phyloP scores from a whole-genome alignment of 305 asterid species.

The Striga hermonthica region DNA sequence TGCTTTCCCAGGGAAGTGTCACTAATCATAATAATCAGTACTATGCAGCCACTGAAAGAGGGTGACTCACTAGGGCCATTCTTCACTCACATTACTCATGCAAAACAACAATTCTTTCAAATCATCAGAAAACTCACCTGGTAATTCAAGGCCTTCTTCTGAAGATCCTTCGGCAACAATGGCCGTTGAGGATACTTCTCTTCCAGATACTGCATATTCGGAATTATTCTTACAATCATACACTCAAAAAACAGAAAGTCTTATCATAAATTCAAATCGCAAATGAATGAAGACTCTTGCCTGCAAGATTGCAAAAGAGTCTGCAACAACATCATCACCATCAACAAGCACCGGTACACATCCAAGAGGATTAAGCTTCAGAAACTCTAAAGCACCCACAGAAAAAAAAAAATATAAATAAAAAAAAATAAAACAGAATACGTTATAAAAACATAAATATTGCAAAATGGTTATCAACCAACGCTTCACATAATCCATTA shows the following conservation, averaged over 20 bases:
- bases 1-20: not conserved
- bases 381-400: conserved; percentile 49
- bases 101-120: not conserved
- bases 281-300: conserved; percentile 38
- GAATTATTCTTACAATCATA: conserved; percentile 15
- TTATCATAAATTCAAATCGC: not conserved
- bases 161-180: conserved; percentile 72
- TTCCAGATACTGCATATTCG: conserved; percentile 64
- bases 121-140: conserved; percentile 44
- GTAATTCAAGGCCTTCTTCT: conserved; percentile 57
- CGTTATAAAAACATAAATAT: not conserved
- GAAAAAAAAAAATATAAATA: conserved; percentile 26
- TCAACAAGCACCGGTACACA: conserved; percentile 74
- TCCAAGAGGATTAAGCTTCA: conserved; percentile 90
- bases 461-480: conserved; percentile 16
- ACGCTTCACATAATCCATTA: not conserved
- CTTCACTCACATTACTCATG: too few relatives aligned
- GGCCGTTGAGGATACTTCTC: conserved; percentile 87
- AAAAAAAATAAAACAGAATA: conserved; percentile 17
- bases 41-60: too few relatives aligned
- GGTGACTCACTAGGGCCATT: too few relatives aligned
- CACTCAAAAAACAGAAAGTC: conserved; percentile 5
- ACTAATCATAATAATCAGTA: too few relatives aligned
- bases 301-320: conserved; percentile 78
- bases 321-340: conserved; percentile 67